Conservation (phyloP, 2,329 filamentous ascomycete genomes). For the Xylariales sp. region DNA sequence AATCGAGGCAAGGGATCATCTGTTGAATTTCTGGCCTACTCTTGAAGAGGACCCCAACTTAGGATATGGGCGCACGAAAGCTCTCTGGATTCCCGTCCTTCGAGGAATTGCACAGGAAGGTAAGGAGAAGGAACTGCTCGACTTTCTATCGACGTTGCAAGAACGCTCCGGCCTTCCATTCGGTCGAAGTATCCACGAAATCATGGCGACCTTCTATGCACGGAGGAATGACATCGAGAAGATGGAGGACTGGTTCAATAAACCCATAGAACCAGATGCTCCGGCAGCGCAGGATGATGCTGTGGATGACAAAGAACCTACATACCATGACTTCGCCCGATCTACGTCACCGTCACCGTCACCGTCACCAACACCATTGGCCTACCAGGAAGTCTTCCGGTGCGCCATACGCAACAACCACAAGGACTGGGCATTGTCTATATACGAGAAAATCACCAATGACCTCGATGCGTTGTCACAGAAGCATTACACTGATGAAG, state of each 20-base stretch:
- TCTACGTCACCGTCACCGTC: too few relatives aligned
- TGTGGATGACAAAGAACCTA: not conserved
- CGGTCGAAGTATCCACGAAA: constrained; percentile 40
- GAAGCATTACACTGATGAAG: constrained; percentile 52
- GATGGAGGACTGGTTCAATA: constrained; percentile 64
- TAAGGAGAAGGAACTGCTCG: constrained; percentile 51
- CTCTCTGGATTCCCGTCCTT: constrained; percentile 46
- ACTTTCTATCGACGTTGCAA: constrained; percentile 46
- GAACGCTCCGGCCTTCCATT: constrained; percentile 41
- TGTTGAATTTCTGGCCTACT: constrained; percentile 14
- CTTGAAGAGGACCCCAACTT: constrained; percentile 8
- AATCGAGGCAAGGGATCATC: constrained; percentile 24
- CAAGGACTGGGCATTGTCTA: constrained; percentile 54
- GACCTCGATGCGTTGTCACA: constrained; percentile 17
- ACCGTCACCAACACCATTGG: constrained; percentile 32
- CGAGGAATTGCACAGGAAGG: constrained; percentile 58
- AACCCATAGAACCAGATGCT: constrained; percentile 38
- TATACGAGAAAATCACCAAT: constrained; percentile 51
- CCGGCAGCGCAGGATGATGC: constrained; percentile 10
- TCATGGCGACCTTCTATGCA: constrained; percentile 61
- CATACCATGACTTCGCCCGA: not conserved
- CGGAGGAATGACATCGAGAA: constrained; percentile 50
- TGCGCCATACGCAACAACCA: constrained; percentile 58
- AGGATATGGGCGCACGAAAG: constrained; percentile 29
- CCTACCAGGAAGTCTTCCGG: constrained; percentile 52